These are phyloP conservation scores for Oenanthe sinensis DNA, from an alignment of 129 eudicot genomes.

Conservation along the genomic window DNA sequence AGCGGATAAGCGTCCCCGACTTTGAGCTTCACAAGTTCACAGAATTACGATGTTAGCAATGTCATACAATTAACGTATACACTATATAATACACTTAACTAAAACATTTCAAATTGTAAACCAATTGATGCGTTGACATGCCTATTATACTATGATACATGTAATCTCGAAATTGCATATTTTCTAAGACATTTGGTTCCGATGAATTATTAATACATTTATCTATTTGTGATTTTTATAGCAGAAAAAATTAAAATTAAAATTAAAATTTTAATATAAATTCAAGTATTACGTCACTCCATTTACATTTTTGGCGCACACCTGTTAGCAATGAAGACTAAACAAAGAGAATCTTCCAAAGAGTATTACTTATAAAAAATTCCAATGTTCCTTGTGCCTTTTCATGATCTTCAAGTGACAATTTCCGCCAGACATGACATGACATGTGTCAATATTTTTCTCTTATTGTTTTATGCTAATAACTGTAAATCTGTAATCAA, in stretches of 20 bases:
- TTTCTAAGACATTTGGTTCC: too few relatives aligned
- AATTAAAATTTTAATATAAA: too few relatives aligned
- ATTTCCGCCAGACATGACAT: not conserved
- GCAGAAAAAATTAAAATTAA: too few relatives aligned
- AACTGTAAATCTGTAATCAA: not conserved
- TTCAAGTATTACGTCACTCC: too few relatives aligned
- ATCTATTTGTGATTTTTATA: too few relatives aligned
- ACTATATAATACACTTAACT: not conserved
- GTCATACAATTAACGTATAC: not conserved
- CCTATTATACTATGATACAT: not conserved
- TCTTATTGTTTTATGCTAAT: not conserved
- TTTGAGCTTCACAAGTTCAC: not conserved
- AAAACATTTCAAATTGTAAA: too few relatives aligned
- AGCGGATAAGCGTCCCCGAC: not conserved
- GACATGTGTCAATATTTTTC: not conserved
- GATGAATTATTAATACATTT: too few relatives aligned
- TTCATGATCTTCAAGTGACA: slow-evolving; percentile 1
- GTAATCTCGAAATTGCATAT: not conserved
- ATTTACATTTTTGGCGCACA: too few relatives aligned
- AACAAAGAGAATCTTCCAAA: not conserved
- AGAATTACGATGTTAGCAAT: not conserved
- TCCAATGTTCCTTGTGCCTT: not conserved
- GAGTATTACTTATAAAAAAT: not conserved
- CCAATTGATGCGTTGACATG: not conserved
- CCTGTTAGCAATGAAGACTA: not conserved